Evolutionary conservation across 371 early-diverging fungal species (phyloP), one percentile per base, ranked within the genome.

Genomic region (Mucor sp.): DNA sequence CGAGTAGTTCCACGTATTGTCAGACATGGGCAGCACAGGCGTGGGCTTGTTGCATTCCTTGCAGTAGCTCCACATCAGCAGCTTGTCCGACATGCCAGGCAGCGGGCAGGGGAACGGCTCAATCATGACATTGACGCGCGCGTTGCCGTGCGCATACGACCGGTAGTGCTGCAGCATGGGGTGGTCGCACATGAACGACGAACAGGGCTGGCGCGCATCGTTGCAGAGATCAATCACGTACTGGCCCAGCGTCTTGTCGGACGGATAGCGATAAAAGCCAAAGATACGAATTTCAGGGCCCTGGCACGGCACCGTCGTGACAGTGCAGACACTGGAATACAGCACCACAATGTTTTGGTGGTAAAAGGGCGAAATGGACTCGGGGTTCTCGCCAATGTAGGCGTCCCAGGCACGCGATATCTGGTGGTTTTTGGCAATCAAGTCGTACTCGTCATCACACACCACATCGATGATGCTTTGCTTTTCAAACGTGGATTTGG

Each of bases 11-110:
- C 94, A 95, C 14, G 96, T 89, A 58, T 94, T 94, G 37, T 93
- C 93, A 0, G 96, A 92, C 89, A 99, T 92, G 17, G 88, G 89
- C 1, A 89, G 79, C 1, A 87, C 87, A 0, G 92, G 94, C 0
- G 96, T 95, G 2, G 79, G 78, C 19, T 83, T 82, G 1, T 85
- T 62, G 71, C 98, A 97, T 15, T 85, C 65, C 50, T 80, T 85
- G 74, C 99, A 99, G 48, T 85, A 85, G 67, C 91, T 93, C 97
- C 96, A 97, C 96, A 97, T 96, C 35, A 94, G 72, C 27, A 97
- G 87, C 23, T 84, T 82, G 48, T 94, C 89, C 57, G 90, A 88
- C 88, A 93, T 87, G 3, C 90, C 89, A 21, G 84, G 83, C 25
- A 86, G 73, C 3, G 93, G 93, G 58, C 87, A 85, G 1, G 87